Conservation (phyloP, 192 early-diverging fungal species). For the Coemansia sp. region DNA sequence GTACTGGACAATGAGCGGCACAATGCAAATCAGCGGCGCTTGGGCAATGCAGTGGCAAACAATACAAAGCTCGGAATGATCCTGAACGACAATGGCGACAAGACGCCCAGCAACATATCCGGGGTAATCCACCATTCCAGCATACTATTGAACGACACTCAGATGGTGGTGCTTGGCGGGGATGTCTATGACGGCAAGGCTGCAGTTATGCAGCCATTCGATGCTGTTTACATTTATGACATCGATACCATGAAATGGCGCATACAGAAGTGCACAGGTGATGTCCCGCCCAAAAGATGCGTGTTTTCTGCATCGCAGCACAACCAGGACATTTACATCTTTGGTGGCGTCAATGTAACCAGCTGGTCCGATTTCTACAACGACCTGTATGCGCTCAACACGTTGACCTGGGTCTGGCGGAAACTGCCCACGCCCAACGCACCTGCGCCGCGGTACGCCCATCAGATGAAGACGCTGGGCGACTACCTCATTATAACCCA, state of each 20-base stretch:
- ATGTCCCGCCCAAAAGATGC: slow-evolving; percentile 27
- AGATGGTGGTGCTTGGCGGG: slow-evolving; percentile 43
- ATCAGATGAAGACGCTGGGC: slow-evolving; percentile 44
- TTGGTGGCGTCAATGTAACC: slow-evolving; percentile 36
- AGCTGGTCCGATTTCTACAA: slow-evolving; percentile 21
- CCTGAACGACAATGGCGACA: slow-evolving; percentile 22
- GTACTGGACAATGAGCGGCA: slow-evolving; percentile 30
- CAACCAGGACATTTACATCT: slow-evolving; percentile 27
- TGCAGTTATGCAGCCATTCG: slow-evolving; percentile 24
- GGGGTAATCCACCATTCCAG: slow-evolving; percentile 34
- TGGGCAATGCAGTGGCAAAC: not conserved
- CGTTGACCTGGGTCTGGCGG: slow-evolving; percentile 29
- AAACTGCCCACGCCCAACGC: slow-evolving; percentile 30
- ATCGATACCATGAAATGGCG: slow-evolving; percentile 35
- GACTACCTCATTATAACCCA: slow-evolving; percentile 38
- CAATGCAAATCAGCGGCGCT: not conserved
- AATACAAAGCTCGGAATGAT: slow-evolving; percentile 21
- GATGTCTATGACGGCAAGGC: slow-evolving; percentile 8
- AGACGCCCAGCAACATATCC: slow-evolving; percentile 13
- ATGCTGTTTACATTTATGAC: slow-evolving; percentile 28
- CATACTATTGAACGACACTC: slow-evolving; percentile 33
- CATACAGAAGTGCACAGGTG: slow-evolving; percentile 20
- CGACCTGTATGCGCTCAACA: slow-evolving; percentile 41
- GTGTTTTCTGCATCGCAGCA: slow-evolving; percentile 21
- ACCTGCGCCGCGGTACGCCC: slow-evolving; percentile 37